These are phyloP conservation scores for Tagetes patula DNA, from an alignment of 129 eudicot species.

Conservation along the genomic window DNA sequence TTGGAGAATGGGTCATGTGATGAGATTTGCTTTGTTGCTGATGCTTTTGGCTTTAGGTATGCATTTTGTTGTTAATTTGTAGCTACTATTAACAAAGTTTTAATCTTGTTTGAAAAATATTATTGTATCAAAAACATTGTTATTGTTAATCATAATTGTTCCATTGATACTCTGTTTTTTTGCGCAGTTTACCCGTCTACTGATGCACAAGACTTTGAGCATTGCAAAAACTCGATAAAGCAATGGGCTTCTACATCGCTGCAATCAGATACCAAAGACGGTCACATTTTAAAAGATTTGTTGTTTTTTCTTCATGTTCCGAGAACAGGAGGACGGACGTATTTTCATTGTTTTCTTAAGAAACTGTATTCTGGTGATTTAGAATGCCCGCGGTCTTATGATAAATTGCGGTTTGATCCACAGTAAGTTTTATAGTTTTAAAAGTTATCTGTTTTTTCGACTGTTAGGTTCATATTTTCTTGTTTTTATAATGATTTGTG, in stretches of 20 bases:
- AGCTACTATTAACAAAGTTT: background rate
- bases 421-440: constrained; percentile 43
- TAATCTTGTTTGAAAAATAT: background rate
- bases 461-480: background rate
- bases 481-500: constrained; percentile 7
- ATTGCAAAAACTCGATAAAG: constrained; percentile 59
- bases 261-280: constrained; percentile 53
- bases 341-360: constrained; percentile 79
- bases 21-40: constrained; percentile 37
- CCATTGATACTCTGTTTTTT: constrained; percentile 35
- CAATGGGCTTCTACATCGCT: constrained; percentile 79
- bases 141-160: background rate
- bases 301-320: constrained; percentile 92
- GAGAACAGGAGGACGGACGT: constrained; percentile 95
- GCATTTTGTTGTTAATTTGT: constrained; percentile 18
- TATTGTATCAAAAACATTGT: background rate
- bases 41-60: constrained; percentile 43
- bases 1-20: constrained; percentile 42
- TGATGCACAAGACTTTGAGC: constrained; percentile 43
- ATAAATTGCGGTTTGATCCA: constrained; percentile 77
- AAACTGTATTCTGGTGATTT: constrained; percentile 65
- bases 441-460: background rate
- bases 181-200: constrained; percentile 37
- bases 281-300: constrained; percentile 67
- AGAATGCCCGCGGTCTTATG: constrained; percentile 96